Evolutionary conservation across 1,284 basidiomycete species (phyloP).

Genomic region (Ustilago nuda): DNA sequence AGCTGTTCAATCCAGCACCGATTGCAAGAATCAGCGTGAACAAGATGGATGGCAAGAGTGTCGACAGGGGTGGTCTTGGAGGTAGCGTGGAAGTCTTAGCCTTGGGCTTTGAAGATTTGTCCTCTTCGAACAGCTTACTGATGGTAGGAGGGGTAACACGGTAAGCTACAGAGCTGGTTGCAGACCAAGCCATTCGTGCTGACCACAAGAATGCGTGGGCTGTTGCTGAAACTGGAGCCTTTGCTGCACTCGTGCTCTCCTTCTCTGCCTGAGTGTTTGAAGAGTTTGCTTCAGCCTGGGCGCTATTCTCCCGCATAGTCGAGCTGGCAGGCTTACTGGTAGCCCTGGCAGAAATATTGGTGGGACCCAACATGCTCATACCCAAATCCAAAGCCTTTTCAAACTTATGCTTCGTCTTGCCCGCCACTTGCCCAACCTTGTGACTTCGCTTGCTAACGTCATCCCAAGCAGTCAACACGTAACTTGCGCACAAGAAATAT

Average conservation of each 20-base stretch:
- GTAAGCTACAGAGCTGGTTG: conserved; percentile 18
- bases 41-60: conserved; percentile 56
- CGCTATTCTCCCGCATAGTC: neutral
- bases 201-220: conserved; percentile 31
- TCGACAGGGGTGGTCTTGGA: conserved; percentile 58
- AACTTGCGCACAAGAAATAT: conserved; percentile 55
- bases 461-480: conserved; percentile 60
- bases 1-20: conserved; percentile 52
- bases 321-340: neutral
- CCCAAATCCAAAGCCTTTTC: conserved; percentile 50
- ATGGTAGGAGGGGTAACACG: conserved; percentile 25
- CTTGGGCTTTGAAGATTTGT: neutral
- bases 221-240: conserved; percentile 7
- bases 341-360: neutral
- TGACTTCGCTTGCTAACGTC: conserved; percentile 47
- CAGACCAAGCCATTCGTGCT: conserved; percentile 34
- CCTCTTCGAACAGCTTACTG: conserved; percentile 17
- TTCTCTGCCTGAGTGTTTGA: neutral
- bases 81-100: conserved; percentile 33
- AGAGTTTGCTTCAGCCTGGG: neutral
- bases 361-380: conserved; percentile 36
- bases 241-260: neutral
- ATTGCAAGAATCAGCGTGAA: conserved; percentile 59
- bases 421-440: conserved; percentile 41
- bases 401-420: conserved; percentile 35